These are phyloP conservation scores for Plasmodium adleri DNA, from an alignment of 169 alveolate genomes.

Conservation along the genomic window DNA sequence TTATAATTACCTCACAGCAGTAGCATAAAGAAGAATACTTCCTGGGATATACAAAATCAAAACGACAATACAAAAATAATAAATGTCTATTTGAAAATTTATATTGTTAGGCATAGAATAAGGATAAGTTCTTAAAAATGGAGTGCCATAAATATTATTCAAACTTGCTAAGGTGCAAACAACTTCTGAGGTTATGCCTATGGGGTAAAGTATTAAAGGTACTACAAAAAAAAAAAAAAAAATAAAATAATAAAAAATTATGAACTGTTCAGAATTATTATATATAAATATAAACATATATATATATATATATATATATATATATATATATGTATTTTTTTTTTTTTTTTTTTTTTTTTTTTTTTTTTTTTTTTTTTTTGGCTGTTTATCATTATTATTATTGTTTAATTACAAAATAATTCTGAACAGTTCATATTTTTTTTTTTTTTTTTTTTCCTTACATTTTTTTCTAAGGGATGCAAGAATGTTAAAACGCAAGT, in stretches of 20 bases:
- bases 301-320: neutral
- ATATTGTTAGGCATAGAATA: conserved; percentile 75
- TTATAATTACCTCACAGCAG: conserved; percentile 46
- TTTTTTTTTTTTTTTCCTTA: conserved; percentile 12
- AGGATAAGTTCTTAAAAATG: conserved; percentile 60
- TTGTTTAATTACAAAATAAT: no score
- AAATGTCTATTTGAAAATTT: conserved; percentile 73
- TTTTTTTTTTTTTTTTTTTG: neutral
- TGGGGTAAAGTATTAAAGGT: conserved; percentile 68
- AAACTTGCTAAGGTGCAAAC: conserved; percentile 59
- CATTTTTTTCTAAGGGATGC: conserved; percentile 47
- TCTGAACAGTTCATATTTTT: neutral
- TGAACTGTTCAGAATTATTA: no score
- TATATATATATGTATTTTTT: neutral
- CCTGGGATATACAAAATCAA: conserved; percentile 66
- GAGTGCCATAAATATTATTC: conserved; percentile 44
- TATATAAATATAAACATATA: neutral
- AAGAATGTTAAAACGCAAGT: conserved; percentile 20
- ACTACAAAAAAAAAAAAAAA: conserved; percentile 7
- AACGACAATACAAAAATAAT: conserved; percentile 65
- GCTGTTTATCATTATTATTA: no score
- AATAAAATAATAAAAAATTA: conserved; percentile 5
- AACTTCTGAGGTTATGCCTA: conserved; percentile 73
- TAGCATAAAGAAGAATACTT: conserved; percentile 39
- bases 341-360: neutral